These are phyloP conservation scores for Diaporthe capsici DNA, from an alignment of 2,329 filamentous ascomycete genomes.

Conservation along the genomic window DNA sequence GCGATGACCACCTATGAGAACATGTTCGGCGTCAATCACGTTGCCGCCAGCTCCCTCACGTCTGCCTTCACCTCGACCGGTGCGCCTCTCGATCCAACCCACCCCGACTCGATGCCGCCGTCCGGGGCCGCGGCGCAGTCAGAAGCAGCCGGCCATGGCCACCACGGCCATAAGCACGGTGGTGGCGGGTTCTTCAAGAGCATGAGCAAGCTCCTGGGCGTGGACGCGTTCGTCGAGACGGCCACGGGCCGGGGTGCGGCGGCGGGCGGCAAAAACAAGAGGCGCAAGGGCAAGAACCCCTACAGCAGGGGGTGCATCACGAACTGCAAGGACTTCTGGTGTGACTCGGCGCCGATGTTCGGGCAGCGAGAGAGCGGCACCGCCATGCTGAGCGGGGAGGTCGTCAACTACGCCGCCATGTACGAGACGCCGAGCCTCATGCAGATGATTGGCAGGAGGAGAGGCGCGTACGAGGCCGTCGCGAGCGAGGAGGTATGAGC, in stretches of 20 bases:
- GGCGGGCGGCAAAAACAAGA: conserved; percentile 62
- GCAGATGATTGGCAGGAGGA: conserved; percentile 57
- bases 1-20: conserved; percentile 98
- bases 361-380: conserved; percentile 79
- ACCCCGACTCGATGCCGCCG: conserved; percentile 62
- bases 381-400: conserved; percentile 82
- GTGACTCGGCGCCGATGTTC: conserved; percentile 87
- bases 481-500: conserved; percentile 67
- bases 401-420: conserved; percentile 88
- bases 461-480: conserved; percentile 75
- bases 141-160: conserved; percentile 57
- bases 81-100: conserved; percentile 77
- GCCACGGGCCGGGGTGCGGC: conserved; percentile 86
- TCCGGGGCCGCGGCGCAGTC: conserved; percentile 69
- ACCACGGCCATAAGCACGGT: conserved; percentile 53
- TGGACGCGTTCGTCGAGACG: conserved; percentile 95
- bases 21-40: conserved; percentile 84
- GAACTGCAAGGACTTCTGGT: conserved; percentile 98
- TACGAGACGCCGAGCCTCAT: conserved; percentile 87
- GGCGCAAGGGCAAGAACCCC: conserved; percentile 78
- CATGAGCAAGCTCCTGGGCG: conserved; percentile 87
- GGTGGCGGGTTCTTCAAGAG: conserved; percentile 79
- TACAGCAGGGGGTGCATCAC: conserved; percentile 86
- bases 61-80: conserved; percentile 85
- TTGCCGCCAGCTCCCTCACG: conserved; percentile 69